Conservation (phyloP, 129 eudicot species). For the Kitagawia praeruptora region DNA sequence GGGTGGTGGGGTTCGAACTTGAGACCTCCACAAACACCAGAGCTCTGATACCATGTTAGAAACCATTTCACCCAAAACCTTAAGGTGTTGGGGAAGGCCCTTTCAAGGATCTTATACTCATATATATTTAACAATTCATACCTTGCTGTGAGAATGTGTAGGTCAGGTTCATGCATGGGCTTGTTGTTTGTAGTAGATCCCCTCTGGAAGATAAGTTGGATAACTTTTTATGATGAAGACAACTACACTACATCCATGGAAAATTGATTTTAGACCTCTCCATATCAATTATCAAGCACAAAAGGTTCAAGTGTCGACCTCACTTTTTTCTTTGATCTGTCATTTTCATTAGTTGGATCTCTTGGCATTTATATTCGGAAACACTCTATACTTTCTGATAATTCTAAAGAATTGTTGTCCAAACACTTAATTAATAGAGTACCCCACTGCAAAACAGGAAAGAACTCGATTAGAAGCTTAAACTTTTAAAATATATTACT, state of each 20-base stretch:
- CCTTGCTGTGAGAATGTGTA: neutral
- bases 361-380: conserved; percentile 7
- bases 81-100: too few species aligned
- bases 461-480: neutral
- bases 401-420: conserved; percentile 14
- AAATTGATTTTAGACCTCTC: conserved; percentile 5
- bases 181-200: neutral
- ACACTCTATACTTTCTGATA: conserved; percentile 7
- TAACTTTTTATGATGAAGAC: conserved; percentile 3
- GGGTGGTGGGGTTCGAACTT: too few species aligned
- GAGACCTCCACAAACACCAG: too few species aligned
- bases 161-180: conserved; percentile 8
- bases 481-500: neutral
- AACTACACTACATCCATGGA: neutral
- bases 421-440: conserved; percentile 5
- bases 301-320: conserved; percentile 11
- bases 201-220: conserved; percentile 11
- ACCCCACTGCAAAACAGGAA: neutral
- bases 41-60: too few species aligned
- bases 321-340: conserved; percentile 12
- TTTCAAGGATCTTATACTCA: too few species aligned
- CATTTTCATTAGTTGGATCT: conserved; percentile 17
- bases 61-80: too few species aligned
- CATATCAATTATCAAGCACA: conserved; percentile 6
- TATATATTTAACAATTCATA: too few species aligned